These are phyloP conservation scores for Myrmaecium sp. DNA, from an alignment of 2,329 filamentous ascomycete species.

Conservation along the genomic window DNA sequence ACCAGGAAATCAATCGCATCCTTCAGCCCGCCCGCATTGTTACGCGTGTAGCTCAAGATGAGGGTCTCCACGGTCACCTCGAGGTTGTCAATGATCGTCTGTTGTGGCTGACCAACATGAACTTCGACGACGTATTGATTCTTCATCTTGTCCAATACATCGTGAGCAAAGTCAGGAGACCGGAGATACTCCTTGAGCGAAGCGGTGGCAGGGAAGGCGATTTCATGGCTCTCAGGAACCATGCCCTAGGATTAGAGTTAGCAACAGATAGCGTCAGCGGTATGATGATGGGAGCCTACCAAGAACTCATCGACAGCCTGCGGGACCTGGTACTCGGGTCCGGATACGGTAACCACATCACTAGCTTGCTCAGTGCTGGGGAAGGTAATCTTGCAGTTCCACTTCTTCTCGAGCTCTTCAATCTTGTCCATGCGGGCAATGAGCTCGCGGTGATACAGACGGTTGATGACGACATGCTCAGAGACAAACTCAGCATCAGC, in stretches of 20 bases:
- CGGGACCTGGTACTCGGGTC: slow-evolving; percentile 94
- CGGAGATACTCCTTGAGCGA: slow-evolving; percentile 68
- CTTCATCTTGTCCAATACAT: slow-evolving; percentile 71
- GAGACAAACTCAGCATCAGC: slow-evolving; percentile 94
- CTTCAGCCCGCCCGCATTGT: slow-evolving; percentile 87
- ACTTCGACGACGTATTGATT: slow-evolving; percentile 84
- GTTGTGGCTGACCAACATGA: slow-evolving; percentile 41
- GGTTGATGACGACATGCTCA: slow-evolving; percentile 83
- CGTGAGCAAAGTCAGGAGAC: slow-evolving; percentile 62
- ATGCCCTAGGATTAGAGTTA: slow-evolving; percentile 56
- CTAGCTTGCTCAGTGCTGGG: slow-evolving; percentile 95
- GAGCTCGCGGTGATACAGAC: slow-evolving; percentile 86
- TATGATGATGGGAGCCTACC: slow-evolving; percentile 24
- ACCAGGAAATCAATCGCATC: slow-evolving; percentile 93
- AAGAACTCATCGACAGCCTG: slow-evolving; percentile 92
- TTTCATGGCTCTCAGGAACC: slow-evolving; percentile 90
- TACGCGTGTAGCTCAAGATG: slow-evolving; percentile 61
- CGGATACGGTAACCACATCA: slow-evolving; percentile 87
- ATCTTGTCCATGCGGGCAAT: slow-evolving; percentile 77
- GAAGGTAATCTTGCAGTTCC: slow-evolving; percentile 98
- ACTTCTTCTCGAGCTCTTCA: slow-evolving; percentile 93
- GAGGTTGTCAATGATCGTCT: slow-evolving; percentile 22
- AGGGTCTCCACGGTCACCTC: slow-evolving; percentile 28
- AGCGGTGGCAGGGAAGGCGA: slow-evolving; percentile 61
- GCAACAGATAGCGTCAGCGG: slow-evolving; percentile 18